Base-by-base conservation (phyloP, 108 stramenopile species). In the Stephanodiscus minutulus region DNA sequence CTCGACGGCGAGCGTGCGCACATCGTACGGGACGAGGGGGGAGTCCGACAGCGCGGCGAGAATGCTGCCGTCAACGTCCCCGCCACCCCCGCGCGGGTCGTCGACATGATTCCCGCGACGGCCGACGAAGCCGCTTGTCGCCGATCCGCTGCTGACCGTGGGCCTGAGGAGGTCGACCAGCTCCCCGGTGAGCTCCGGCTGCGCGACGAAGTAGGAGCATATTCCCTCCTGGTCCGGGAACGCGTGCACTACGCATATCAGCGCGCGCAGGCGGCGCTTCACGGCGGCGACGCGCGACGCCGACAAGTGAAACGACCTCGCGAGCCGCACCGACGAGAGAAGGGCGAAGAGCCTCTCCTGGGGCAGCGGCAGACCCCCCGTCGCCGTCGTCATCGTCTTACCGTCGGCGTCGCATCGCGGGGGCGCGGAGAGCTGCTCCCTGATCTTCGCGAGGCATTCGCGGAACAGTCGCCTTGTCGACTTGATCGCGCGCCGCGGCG, bases 141-240 rank as follows among this genome's bases (percentile, higher is more conserved):
- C 13, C 11, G 43, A 15, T 5, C 54, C 49, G 12, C 64, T 39
- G 62, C 73, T 62, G 3, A 92, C 88, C 21, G 90, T 91, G 22
- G 94, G 87, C 46, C 93, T 73, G 39, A 96, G 37, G 71, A 96
- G 82, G 67, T 96, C 95, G 22, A 91, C 91, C 46, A 97, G 46
- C 73, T 97, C 97, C 20, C 81, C 88, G 71, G 84, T 82, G 36
- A 96, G 75, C 76, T 96, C 97, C 11, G 97, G 97, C 72, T 97
- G 97, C 13, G 94, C 94, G 60, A 85, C 74, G 68, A 97, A 91
- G 81, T 93, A 96, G 13, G 87, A 88, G 41, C 77, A 74, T 67
- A 97, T 73, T 22, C 85, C 77, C 53, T 93, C 89, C 85, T 84
- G 85, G 24, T 81, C 87, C 6, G 93, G 87, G 76, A 89, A 87